Base-by-base conservation (phyloP, 805 yeast genomes). In the Metschnikowia peoriensis region DNA sequence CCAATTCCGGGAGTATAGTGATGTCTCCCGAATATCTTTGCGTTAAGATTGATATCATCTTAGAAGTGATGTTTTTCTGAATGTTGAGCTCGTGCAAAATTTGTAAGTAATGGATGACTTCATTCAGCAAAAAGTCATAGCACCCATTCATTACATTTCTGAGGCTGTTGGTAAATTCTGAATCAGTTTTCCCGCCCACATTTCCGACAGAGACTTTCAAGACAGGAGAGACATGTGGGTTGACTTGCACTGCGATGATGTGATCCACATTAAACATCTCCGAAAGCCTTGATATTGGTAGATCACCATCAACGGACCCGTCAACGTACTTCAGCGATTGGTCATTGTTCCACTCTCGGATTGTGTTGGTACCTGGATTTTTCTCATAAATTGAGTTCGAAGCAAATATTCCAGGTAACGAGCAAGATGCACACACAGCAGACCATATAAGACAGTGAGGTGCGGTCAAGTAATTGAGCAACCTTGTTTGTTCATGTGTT, bases 211-310 rank as follows among this genome's bases (percentile, higher is more conserved):
- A 83, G 49, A 84, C 71, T 58, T 84, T 84, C 60, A 94, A 75
- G 47, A 93, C 79, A 0, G 99, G 99, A 2, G 88, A 89, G 14
- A 94, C 96, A 66, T 94, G 99, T 0, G 97, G 96, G 64, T 94
- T 94, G 1, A 94, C 99, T 67, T 94, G 99, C 44, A 96, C 93
- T 0, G 97, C 99, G 60, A 94, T 91, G 56, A 94, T 92, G 67
- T 94, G 97, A 66, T 94, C 96, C 32, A 94, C 97, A 64, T 94
- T 93, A 68, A 94, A 94, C 97, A 94, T 91, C 66, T 94, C 99
- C 17, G 96, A 86, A 22, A 94, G 75, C 59, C 97, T 79, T 1
- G 96, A 79, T 28, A 91, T 86, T 4, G 99, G 99, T 48, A 94
- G 72, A 67, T 94, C 99, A 57, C 89, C 89, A 64, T 93, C 96